phyloP scores from a whole-genome alignment of 805 yeast species.

The Wickerhamiella kurtzmanii region DNA sequence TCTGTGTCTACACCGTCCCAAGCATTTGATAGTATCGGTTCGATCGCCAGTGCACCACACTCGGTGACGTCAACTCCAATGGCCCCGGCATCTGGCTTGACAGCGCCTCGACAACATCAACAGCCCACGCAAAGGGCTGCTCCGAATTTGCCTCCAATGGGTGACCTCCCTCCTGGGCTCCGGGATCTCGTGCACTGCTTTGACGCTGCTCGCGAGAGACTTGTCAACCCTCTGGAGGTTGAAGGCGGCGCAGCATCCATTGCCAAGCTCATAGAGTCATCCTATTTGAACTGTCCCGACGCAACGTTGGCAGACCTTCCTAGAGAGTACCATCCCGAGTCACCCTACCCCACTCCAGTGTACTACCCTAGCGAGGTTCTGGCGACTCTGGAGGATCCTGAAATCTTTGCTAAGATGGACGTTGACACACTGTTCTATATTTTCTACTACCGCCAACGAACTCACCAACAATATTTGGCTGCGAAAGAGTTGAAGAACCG shows the following conservation, averaged over 20 bases:
- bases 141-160: not conserved
- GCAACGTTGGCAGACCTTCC: conserved; percentile 83
- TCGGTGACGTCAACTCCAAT: not conserved
- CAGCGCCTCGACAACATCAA: not conserved
- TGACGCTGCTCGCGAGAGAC: conserved; percentile 32
- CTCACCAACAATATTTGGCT: conserved; percentile 59
- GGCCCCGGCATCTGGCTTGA: not conserved
- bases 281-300: conserved; percentile 83
- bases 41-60: not conserved
- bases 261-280: conserved; percentile 52
- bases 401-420: conserved; percentile 57
- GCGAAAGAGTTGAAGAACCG: conserved; percentile 67
- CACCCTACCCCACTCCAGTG: conserved; percentile 79
- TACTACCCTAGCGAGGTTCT: conserved; percentile 79
- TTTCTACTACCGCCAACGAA: conserved; percentile 72
- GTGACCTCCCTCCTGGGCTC: conserved; percentile 29
- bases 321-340: conserved; percentile 56
- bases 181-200: conserved; percentile 28
- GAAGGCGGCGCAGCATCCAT: conserved; percentile 32
- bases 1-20: not conserved
- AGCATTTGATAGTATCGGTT: not conserved
- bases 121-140: not conserved
- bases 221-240: conserved; percentile 32
- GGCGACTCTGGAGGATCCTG: conserved; percentile 38
- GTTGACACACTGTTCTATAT: conserved; percentile 82